A percentile compares a stretch with the other conserved stretches of the same genome.
Evolutionary conservation across 2,329 filamentous ascomycete species (phyloP).

Genomic region (Fusarium camptoceras): DNA sequence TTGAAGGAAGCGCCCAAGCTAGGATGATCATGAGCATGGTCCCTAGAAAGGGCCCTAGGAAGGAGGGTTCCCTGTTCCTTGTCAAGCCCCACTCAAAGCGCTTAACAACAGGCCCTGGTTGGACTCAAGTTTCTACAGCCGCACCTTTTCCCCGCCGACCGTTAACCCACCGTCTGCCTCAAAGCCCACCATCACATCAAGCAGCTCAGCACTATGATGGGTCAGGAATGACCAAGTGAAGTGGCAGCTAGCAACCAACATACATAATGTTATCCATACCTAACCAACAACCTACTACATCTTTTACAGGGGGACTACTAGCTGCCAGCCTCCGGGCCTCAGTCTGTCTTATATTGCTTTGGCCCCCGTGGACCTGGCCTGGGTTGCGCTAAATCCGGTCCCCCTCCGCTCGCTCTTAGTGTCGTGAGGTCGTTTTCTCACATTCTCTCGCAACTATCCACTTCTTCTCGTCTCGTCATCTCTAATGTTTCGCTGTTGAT

Average conservation of each 20-base stretch:
- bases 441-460: not conserved
- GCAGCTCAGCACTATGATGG: conserved; percentile 1
- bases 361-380: not conserved
- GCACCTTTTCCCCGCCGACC: conserved; percentile 6
- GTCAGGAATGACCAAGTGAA: not conserved
- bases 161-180: conserved; percentile 7
- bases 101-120: conserved; percentile 7
- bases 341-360: conserved; percentile 9
- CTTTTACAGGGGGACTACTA: not conserved
- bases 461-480: conserved; percentile 1
- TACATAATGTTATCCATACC: not conserved
- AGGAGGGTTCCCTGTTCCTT: conserved; percentile 1
- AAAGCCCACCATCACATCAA: conserved; percentile 17
- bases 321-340: conserved; percentile 7
- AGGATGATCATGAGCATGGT: conserved; percentile 11
- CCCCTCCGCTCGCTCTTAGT: conserved; percentile 3
- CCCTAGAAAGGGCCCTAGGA: not conserved
- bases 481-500: conserved; percentile 1
- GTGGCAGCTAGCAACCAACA: conserved; percentile 15
- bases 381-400: conserved; percentile 2
- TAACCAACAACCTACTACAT: conserved; percentile 1
- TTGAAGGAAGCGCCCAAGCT: conserved; percentile 3
- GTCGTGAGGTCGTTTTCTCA: conserved; percentile 1
- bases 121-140: conserved; percentile 9
- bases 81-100: conserved; percentile 12